Conservation (phyloP, 2,329 filamentous ascomycete genomes). For the Fusarium phyllophilum region DNA sequence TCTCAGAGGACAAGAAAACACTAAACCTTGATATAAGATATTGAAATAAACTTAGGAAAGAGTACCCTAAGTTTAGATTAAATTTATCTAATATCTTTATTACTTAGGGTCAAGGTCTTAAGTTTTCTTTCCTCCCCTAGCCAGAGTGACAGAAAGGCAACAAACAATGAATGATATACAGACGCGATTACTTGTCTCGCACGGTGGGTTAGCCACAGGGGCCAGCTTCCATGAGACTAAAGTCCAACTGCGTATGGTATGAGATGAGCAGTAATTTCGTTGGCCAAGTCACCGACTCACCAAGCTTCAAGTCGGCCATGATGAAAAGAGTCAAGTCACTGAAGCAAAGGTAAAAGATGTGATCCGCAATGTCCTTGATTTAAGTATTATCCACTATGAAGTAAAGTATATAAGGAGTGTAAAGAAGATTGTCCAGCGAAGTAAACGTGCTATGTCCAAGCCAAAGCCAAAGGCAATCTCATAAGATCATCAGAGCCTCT, state of each 20-base stretch:
- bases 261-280: rapidly evolving
- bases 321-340: not conserved
- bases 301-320: not conserved
- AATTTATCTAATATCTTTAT: no score
- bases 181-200: rapidly evolving
- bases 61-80: no score
- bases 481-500: slow-evolving; percentile 1
- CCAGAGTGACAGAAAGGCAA: rapidly evolving
- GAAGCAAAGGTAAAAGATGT: not conserved
- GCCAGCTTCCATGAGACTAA: rapidly evolving
- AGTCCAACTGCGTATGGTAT: rapidly evolving
- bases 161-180: not conserved
- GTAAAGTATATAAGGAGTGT: slow-evolving; percentile 36
- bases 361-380: slow-evolving; percentile 25
- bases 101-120: no score
- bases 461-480: not conserved
- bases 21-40: no score
- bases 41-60: no score
- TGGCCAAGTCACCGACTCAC: rapidly evolving
- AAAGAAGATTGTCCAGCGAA: slow-evolving; percentile 21
- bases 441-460: slow-evolving; percentile 9
- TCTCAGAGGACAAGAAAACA: no score
- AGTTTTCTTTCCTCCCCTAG: no score
- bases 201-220: rapidly evolving
- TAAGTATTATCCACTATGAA: slow-evolving; percentile 31